Conservation (phyloP, 768 basidiomycete genomes). For the Podaxis pistillaris region DNA sequence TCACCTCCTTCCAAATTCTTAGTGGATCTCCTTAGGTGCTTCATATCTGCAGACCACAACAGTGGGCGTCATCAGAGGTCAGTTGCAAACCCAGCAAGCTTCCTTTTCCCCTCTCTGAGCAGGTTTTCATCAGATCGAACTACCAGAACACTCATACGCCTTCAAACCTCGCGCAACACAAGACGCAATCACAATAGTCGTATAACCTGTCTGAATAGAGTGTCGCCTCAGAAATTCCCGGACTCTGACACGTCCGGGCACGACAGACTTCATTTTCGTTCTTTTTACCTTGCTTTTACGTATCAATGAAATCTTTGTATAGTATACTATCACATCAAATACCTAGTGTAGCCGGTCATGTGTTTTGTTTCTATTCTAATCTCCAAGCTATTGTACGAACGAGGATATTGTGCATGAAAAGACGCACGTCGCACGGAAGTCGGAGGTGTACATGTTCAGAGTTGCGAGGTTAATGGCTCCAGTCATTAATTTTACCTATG, state of each 20-base stretch:
- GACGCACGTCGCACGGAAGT: slow-evolving; percentile 57
- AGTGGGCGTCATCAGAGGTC: neutral
- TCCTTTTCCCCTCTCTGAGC: neutral
- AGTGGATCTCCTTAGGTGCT: neutral
- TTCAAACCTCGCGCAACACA: neutral
- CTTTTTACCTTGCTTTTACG: too few species aligned
- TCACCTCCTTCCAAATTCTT: too few species aligned
- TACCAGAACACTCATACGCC: neutral
- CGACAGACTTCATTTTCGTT: too few species aligned
- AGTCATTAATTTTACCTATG: slow-evolving; percentile 44
- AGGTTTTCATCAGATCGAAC: neutral
- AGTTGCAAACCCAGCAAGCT: neutral
- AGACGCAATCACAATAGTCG: neutral
- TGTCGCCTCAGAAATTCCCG: too few species aligned
- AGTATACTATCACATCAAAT: neutral
- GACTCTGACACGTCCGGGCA: too few species aligned
- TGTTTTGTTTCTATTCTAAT: neutral
- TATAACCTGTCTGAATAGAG: neutral
- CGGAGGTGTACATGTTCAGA: slow-evolving; percentile 74
- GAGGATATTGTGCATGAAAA: slow-evolving; percentile 57
- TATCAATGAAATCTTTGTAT: too few species aligned
- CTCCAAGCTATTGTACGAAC: slow-evolving; percentile 67
- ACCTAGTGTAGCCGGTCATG: neutral
- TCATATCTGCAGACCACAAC: neutral
- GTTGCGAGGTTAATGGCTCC: slow-evolving; percentile 81